A percentile compares a stretch with the other conserved stretches of the same genome.
Conservation (phyloP, 1,139 yeast species). For the Spencermartinsiella ligniputridi region DNA sequence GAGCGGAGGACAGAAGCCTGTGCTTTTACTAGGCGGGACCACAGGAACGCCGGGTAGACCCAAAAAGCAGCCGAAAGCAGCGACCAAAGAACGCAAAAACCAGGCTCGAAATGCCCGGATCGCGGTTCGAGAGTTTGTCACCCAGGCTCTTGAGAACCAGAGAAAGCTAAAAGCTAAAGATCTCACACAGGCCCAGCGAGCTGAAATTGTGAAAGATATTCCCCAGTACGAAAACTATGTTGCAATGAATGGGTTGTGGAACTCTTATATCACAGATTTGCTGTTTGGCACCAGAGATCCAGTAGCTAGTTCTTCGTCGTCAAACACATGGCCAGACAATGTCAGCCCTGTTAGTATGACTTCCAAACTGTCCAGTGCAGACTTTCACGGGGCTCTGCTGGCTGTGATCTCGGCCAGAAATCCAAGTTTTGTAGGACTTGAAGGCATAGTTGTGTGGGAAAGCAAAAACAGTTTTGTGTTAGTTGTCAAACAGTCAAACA, state of each 20-base stretch:
- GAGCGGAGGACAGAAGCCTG: conserved; percentile 57
- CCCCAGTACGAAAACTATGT: conserved; percentile 46
- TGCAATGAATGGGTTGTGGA: conserved; percentile 58
- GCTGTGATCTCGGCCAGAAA: conserved; percentile 58
- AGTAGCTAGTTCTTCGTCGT: conserved; percentile 10
- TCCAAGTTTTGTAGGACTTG: conserved; percentile 53
- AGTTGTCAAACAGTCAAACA: conserved; percentile 30
- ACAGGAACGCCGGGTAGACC: conserved; percentile 23
- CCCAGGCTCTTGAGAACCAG: conserved; percentile 10
- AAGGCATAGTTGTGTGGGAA: conserved; percentile 86
- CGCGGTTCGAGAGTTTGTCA: conserved; percentile 15
- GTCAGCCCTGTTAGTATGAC: conserved; percentile 17
- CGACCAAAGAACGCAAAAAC: conserved; percentile 13
- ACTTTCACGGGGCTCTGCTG: conserved; percentile 72
- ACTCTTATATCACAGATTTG: conserved; percentile 52
- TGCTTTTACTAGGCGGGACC: conserved; percentile 46
- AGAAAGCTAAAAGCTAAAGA: conserved; percentile 1
- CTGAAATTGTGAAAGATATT: background rate
- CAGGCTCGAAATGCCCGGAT: conserved; percentile 11
- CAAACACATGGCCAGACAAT: background rate
- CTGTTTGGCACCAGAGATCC: conserved; percentile 31
- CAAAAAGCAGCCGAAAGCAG: conserved; percentile 20
- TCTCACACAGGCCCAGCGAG: background rate
- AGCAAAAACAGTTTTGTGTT: conserved; percentile 71
- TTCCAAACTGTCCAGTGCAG: conserved; percentile 66